Percentiles rank a stretch among this genome's conserved stretches.
Conservation (phyloP, 148 eudicot species). For the Hydrangea macrophylla region DNA sequence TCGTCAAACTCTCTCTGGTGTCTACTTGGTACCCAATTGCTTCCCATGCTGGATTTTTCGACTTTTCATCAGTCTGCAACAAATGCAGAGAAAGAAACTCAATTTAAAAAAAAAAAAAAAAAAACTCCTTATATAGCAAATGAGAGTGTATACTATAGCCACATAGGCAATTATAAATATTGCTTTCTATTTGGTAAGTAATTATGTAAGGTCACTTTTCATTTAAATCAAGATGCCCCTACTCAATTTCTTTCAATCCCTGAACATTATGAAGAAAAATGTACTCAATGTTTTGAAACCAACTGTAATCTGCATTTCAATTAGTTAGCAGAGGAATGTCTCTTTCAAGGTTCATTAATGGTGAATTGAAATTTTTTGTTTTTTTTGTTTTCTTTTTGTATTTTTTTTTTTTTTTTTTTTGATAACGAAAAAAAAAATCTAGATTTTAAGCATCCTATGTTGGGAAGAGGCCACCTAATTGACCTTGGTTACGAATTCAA, state of each 20-base stretch:
- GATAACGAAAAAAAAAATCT: too few relatives aligned
- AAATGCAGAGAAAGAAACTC: not conserved
- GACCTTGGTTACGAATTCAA: not conserved
- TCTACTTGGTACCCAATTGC: conserved; percentile 73
- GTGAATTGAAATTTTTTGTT: too few relatives aligned
- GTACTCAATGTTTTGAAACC: not conserved
- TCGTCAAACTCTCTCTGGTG: conserved; percentile 18
- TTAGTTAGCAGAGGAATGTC: not conserved
- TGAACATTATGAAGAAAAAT: not conserved
- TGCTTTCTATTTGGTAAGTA: not conserved
- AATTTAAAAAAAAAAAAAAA: not conserved
- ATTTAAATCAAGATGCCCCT: too few relatives aligned
- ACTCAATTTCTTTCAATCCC: not conserved
- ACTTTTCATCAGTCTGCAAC: conserved; percentile 63
- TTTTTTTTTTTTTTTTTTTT: too few relatives aligned
- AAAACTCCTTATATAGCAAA: not conserved
- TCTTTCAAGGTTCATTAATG: conserved; percentile 2
- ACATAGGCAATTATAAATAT: not conserved
- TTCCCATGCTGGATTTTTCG: conserved; percentile 63
- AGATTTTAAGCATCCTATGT: too few relatives aligned
- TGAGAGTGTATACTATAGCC: too few relatives aligned
- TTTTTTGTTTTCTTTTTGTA: too few relatives aligned
- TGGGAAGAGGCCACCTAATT: too few relatives aligned
- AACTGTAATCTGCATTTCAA: not conserved
- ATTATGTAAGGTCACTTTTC: not conserved